phyloP scores from a whole-genome alignment of 495 filamentous ascomycete genomes.

The Daldinia caldariorum region DNA sequence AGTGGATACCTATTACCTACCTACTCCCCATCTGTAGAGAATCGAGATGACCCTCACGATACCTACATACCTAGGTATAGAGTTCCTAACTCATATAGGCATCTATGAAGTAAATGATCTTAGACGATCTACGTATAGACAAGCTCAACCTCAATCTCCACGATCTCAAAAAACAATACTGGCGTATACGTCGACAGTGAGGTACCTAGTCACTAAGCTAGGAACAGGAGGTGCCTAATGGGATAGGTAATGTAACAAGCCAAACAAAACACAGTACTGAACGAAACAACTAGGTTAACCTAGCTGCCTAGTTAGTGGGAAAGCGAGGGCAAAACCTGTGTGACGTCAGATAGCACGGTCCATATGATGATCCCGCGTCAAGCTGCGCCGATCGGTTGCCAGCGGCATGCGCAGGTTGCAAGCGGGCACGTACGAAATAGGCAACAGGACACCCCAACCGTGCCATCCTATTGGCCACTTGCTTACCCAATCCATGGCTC shows the following conservation, averaged over 20 bases:
- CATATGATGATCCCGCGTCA: conserved; percentile 16
- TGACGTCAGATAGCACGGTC: conserved; percentile 25
- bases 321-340: background rate
- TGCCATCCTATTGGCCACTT: conserved; percentile 18
- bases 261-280: no score
- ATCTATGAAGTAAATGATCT: conserved; percentile 10
- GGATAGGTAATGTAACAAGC: no score
- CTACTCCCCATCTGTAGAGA: background rate
- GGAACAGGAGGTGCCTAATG: background rate
- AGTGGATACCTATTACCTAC: background rate
- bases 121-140: background rate
- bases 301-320: background rate
- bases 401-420: conserved; percentile 17
- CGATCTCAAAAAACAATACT: background rate
- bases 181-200: no score
- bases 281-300: no score
- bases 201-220: background rate
- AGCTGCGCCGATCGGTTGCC: conserved; percentile 13
- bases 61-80: no score
- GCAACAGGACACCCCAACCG: conserved; percentile 6
- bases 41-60: background rate
- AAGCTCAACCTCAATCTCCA: background rate
- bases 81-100: conserved; percentile 1
- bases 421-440: conserved; percentile 23
- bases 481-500: background rate